Evolutionary conservation across 176 grass and related monocot species (phyloP), one percentile per base, ranked within the genome.

Genomic region (Oryza meyeriana): DNA sequence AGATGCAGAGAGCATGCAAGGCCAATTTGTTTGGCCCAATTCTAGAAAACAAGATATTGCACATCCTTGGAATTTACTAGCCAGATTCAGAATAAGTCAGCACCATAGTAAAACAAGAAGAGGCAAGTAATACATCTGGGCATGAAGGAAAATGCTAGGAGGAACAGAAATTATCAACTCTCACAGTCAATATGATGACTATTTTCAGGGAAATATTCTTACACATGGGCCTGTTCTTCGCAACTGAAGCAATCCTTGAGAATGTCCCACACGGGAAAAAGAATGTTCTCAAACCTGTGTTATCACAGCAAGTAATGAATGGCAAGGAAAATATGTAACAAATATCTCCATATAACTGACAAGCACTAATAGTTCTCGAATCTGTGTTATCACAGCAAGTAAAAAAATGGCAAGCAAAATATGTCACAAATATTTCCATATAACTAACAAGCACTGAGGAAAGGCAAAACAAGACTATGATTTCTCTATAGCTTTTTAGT

Each of bases 231-330:
- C 77, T 95, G 79, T 93, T 89, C 66, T 95, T 95, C 33, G 93
- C 85, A 1, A 95, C 75, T 67, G 91, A 89, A 73, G 96, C 85
- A 77, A 99, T 92, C 76, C 87, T 91, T 32, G 96, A 93, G 76
- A 99, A 95, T 35, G 96, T 99, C 80, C 91, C 96, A n/a, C 93
- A 99, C 27, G 96, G 96, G 78, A 91, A 99, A 75, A 95, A 95
- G 55, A 99, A 90, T 38, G 96, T 99, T 73, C 78, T 93, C 24
- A 99, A 34, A 89, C 96, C 96, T 99, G 81, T 32, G 31, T 81
- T 76, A 79, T 16, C 48, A 39, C 24, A 63, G 29, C 12, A 26
- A 69, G 39, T 1, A 73, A 76, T 22, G 64, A 30, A 76, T 3
- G 14, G 30, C 45, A 76, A 44, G 36, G 10, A 81, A 44, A 83